These are phyloP conservation scores for Geotrichum siamense DNA, from an alignment of 1,139 yeast genomes.

Conservation along the genomic window DNA sequence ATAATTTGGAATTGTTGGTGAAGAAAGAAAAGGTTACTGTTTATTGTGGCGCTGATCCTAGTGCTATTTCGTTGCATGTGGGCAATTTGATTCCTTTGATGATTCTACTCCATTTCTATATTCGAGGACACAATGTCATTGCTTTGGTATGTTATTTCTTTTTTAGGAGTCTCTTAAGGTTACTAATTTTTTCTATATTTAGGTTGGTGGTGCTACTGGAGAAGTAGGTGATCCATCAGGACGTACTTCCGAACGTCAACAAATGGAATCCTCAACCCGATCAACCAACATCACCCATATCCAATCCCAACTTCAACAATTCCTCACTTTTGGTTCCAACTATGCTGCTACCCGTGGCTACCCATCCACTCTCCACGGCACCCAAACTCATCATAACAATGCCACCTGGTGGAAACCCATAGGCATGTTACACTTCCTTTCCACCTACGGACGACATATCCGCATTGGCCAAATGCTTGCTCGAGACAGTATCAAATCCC, in stretches of 20 bases:
- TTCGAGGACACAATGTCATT: constrained; percentile 75
- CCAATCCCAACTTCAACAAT: constrained; percentile 50
- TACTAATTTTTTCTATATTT: not conserved
- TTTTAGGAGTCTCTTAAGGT: not conserved
- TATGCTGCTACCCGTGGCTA: constrained; percentile 53
- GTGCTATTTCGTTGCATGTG: constrained; percentile 80
- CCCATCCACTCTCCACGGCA: constrained; percentile 36
- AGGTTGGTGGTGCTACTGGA: constrained; percentile 97
- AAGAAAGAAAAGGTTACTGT: constrained; percentile 44
- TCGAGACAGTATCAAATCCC: constrained; percentile 74
- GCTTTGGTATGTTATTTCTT: constrained; percentile 40
- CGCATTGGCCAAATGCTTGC: constrained; percentile 83
- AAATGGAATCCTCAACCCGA: constrained; percentile 48
- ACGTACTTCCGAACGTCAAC: constrained; percentile 62
- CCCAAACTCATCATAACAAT: constrained; percentile 51
- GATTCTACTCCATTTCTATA: constrained; percentile 72
- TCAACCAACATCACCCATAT: constrained; percentile 54
- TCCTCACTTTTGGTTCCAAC: constrained; percentile 56
- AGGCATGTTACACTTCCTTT: constrained; percentile 67
- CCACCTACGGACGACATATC: constrained; percentile 69
- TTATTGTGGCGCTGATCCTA: constrained; percentile 96
- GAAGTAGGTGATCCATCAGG: constrained; percentile 98
- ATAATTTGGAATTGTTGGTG: constrained; percentile 36
- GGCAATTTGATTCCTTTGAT: constrained; percentile 87
- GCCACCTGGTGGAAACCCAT: constrained; percentile 80